These are phyloP conservation scores for Prinsepia uniflora DNA, from an alignment of 306 rosid genomes.

Conservation along the genomic window DNA sequence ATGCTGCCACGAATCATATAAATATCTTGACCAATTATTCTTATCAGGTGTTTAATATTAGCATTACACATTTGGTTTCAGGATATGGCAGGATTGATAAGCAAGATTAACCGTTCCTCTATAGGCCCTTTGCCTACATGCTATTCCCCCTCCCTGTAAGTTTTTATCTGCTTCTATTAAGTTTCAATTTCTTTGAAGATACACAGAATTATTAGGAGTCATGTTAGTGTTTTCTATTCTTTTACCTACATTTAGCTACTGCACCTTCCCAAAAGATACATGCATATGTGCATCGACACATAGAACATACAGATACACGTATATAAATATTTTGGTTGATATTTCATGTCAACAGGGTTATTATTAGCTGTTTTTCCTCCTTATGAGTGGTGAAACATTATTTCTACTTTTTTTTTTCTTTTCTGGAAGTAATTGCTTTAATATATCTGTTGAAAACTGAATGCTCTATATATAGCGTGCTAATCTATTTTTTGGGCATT, in stretches of 20 bases:
- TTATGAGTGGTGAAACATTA: background rate
- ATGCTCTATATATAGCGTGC: slow-evolving; percentile 8
- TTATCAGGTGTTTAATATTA: slow-evolving; percentile 25
- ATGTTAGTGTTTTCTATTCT: background rate
- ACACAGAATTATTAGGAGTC: background rate
- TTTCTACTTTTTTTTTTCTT: background rate
- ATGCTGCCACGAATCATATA: background rate
- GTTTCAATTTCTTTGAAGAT: background rate
- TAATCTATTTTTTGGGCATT: slow-evolving; percentile 14
- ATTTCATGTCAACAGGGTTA: background rate
- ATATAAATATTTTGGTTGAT: background rate
- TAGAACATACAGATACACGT: background rate
- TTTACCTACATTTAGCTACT: background rate
- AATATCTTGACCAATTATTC: background rate
- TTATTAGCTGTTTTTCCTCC: background rate
- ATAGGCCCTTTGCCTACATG: slow-evolving; percentile 94
- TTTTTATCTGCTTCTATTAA: slow-evolving; percentile 19
- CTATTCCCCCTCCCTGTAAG: slow-evolving; percentile 94
- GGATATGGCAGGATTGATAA: slow-evolving; percentile 99
- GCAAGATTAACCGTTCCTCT: slow-evolving; percentile 96
- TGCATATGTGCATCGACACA: background rate
- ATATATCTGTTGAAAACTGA: slow-evolving; percentile 18
- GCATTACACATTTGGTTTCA: slow-evolving; percentile 37
- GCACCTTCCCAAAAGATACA: background rate
- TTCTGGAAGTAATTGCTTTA: background rate